Evolutionary conservation across 176 grass and related monocot species (phyloP).

Genomic region (Phyllostachys edulis): DNA sequence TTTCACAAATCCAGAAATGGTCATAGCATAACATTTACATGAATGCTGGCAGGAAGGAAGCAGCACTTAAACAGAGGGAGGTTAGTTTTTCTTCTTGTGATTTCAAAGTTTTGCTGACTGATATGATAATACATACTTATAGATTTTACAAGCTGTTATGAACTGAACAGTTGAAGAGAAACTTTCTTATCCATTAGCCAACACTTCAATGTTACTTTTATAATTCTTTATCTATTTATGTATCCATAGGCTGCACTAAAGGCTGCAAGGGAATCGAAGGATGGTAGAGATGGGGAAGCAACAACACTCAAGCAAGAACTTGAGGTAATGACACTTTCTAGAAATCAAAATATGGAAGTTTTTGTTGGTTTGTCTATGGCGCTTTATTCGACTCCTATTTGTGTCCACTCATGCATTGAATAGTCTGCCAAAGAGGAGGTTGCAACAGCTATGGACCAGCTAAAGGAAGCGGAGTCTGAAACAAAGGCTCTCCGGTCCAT

Average conservation of each 20-base stretch:
- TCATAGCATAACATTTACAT: constrained; percentile 38
- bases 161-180: not conserved
- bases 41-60: constrained; percentile 87
- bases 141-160: constrained; percentile 20
- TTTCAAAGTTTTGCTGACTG: constrained; percentile 1
- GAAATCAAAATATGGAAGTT: constrained; percentile 10
- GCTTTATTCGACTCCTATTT: constrained; percentile 13
- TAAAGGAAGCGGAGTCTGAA: constrained; percentile 79
- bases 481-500: constrained; percentile 76
- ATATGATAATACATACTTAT: not conserved
- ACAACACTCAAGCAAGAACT: constrained; percentile 70
- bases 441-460: constrained; percentile 56
- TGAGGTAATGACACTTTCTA: constrained; percentile 52
- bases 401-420: constrained; percentile 28
- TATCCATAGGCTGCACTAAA: constrained; percentile 75
- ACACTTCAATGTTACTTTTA: constrained; percentile 18
- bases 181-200: not conserved
- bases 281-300: constrained; percentile 84
- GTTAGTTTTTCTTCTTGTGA: constrained; percentile 45
- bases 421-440: constrained; percentile 83
- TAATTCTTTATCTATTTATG: not conserved
- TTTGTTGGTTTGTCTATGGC: constrained; percentile 15
- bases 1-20: constrained; percentile 33
- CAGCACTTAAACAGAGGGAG: constrained; percentile 95
- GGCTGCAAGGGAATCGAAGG: constrained; percentile 76